phyloP scores from a whole-genome alignment of 345 rosid genomes.

The Arabidopsis suecica region DNA sequence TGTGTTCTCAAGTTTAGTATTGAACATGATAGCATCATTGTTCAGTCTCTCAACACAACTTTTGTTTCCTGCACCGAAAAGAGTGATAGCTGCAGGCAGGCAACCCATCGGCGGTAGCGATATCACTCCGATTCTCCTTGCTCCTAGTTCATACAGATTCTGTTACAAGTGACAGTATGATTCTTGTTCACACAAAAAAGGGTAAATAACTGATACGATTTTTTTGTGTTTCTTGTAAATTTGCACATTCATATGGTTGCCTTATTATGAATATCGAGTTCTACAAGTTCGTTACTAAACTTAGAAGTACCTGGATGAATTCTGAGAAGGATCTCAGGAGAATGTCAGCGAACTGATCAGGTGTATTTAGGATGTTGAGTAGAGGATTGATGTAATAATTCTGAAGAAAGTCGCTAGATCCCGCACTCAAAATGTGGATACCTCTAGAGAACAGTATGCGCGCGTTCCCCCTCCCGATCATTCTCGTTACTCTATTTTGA shows the following conservation, averaged over 20 bases:
- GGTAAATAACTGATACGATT: constrained; percentile 36
- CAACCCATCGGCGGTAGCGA: constrained; percentile 85
- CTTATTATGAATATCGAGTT: constrained; percentile 16
- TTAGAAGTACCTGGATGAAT: constrained; percentile 72
- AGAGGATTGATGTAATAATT: constrained; percentile 81
- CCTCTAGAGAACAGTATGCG: constrained; percentile 57
- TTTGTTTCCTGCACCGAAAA: constrained; percentile 76
- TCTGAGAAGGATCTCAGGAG: constrained; percentile 70
- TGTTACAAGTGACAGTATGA: constrained; percentile 50
- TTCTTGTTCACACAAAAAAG: constrained; percentile 36
- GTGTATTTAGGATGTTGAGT: constrained; percentile 56
- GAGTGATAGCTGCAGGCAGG: constrained; percentile 87
- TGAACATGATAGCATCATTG: constrained; percentile 71
- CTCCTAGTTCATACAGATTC: constrained; percentile 78
- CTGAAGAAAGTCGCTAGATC: constrained; percentile 90
- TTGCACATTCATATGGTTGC: constrained; percentile 17
- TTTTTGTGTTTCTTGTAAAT: constrained; percentile 29
- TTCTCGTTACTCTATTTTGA: constrained; percentile 59
- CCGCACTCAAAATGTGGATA: constrained; percentile 85
- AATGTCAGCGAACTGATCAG: constrained; percentile 64
- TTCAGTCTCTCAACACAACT: constrained; percentile 75
- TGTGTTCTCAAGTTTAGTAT: constrained; percentile 69
- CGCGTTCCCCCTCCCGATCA: constrained; percentile 63
- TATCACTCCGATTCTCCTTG: constrained; percentile 82
- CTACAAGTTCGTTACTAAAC: constrained; percentile 17